phyloP scores from a whole-genome alignment of 164 flowering plant species.

The Annona cherimola region DNA sequence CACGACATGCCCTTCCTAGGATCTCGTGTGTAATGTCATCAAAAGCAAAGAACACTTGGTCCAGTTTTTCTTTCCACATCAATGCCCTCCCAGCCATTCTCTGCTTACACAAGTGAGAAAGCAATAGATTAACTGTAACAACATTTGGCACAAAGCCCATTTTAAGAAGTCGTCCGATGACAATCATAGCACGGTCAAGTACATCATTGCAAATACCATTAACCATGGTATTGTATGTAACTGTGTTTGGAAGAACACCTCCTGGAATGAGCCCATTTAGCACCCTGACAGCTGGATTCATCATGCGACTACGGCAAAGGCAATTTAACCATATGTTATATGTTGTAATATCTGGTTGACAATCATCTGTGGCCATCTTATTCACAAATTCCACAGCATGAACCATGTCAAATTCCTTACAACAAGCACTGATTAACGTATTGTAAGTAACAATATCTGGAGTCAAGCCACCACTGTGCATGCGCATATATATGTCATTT shows the following conservation, averaged over 20 bases:
- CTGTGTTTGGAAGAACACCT: slow-evolving; percentile 68
- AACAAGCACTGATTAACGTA: slow-evolving; percentile 74
- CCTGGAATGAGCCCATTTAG: slow-evolving; percentile 62
- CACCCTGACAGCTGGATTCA: slow-evolving; percentile 57
- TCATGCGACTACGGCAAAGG: slow-evolving; percentile 41
- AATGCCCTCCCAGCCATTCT: slow-evolving; percentile 66
- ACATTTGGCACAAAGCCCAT: slow-evolving; percentile 77
- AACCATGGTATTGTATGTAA: slow-evolving; percentile 80
- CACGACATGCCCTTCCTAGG: slow-evolving; percentile 43
- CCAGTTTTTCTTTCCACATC: slow-evolving; percentile 70
- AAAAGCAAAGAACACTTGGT: slow-evolving; percentile 45
- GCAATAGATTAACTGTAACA: slow-evolving; percentile 58
- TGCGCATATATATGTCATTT: slow-evolving; percentile 40
- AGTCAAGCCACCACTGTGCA: slow-evolving; percentile 46
- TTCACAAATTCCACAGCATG: slow-evolving; percentile 43
- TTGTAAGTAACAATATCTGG: slow-evolving; percentile 83
- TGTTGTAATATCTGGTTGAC: slow-evolving; percentile 71
- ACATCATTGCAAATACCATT: slow-evolving; percentile 66
- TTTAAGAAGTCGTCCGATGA: slow-evolving; percentile 78
- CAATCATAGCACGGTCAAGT: slow-evolving; percentile 65
- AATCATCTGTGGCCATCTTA: slow-evolving; percentile 48
- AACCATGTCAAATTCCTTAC: slow-evolving; percentile 55
- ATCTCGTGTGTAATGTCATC: slow-evolving; percentile 56
- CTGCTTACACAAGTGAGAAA: slow-evolving; percentile 71
- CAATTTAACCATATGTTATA: slow-evolving; percentile 69